Base-by-base conservation (phyloP, 179 eudicot genomes). In the Drosera spatulata region DNA sequence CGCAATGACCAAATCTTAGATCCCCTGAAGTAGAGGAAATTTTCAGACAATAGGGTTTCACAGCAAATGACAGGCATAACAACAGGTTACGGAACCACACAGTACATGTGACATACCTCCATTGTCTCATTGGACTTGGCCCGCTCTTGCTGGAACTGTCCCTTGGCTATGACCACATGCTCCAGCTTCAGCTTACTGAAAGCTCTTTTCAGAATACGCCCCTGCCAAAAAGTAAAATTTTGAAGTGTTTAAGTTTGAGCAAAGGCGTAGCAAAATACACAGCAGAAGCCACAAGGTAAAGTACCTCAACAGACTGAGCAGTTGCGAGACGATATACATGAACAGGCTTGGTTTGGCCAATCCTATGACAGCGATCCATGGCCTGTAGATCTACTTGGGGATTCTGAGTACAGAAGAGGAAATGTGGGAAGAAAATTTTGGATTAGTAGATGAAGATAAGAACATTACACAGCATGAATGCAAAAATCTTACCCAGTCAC, bases 311-410 rank as follows among this genome's bases (percentile, higher is more conserved):
- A 67, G 97, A 94, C 58, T 67, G 89, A 69, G 99, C 97, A 51
- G 99, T 94, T 41, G 99, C 88, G 50, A 94, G 82, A 80, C 99
- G 79, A 74, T 94, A 94, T 70, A 94, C 99, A 79, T 94, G 99
- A 70, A 94, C 99, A 63, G 99, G 99, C 74, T 87, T 87, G 47
- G 97, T 94, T 74, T 94, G 99, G 60, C 99, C 99, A 53, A 94
- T 94, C 75, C 99, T 87, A 66, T 94, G 99, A 69, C 99, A 94
- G 22, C 99, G 82, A 73, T 94, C 99, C 99, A 94, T 91, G 6
- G 99, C 99, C 77, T 94, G 99, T 67, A 94, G 70, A 71, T 94
- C 99, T 95, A 85, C 83, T 78, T 94, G 99, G 44, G 99, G 99
- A 71, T 94, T 94, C 99, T 94, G 91, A 55, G 62, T 22, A 57